Evolutionary conservation across 2,329 filamentous ascomycete species (phyloP).

Genomic region (Hypoxylon sp.): DNA sequence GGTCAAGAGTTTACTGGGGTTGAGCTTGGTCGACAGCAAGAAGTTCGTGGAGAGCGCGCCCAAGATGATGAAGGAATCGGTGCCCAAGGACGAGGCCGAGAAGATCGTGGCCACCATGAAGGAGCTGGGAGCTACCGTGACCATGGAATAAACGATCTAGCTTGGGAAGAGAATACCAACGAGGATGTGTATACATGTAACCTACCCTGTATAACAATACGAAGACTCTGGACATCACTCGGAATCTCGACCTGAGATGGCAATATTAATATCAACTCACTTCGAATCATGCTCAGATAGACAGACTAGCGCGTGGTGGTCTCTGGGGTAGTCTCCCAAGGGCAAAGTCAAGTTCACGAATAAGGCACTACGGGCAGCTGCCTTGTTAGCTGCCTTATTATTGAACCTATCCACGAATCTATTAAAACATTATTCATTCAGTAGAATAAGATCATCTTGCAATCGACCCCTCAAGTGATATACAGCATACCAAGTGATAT

Average conservation of each 20-base stretch:
- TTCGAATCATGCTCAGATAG: neutral
- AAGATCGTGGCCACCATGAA: constrained; percentile 98
- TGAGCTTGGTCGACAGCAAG: constrained; percentile 99
- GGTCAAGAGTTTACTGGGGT: constrained; percentile 93
- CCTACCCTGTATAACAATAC: constrained; percentile 51
- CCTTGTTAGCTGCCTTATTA: no score
- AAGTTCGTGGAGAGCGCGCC: constrained; percentile 99
- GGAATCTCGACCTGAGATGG: neutral
- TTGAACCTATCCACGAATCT: no score
- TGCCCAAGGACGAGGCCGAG: constrained; percentile 98
- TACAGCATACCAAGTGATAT: no score
- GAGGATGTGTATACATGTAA: constrained; percentile 51
- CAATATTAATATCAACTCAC: neutral
- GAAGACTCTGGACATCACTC: constrained; percentile 13
- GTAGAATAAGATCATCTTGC: no score
- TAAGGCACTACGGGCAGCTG: no score
- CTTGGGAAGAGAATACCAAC: constrained; percentile 17
- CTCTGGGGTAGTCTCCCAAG: neutral
- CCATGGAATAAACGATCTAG: constrained; percentile 79
- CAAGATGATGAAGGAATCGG: constrained; percentile 98
- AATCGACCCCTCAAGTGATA: neutral
- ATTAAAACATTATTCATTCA: no score
- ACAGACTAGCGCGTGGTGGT: neutral
- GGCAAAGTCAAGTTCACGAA: neutral
- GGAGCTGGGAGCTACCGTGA: constrained; percentile 87